Base-by-base conservation (phyloP, 1,139 yeast species). In the Suhomyces chickasaworum region DNA sequence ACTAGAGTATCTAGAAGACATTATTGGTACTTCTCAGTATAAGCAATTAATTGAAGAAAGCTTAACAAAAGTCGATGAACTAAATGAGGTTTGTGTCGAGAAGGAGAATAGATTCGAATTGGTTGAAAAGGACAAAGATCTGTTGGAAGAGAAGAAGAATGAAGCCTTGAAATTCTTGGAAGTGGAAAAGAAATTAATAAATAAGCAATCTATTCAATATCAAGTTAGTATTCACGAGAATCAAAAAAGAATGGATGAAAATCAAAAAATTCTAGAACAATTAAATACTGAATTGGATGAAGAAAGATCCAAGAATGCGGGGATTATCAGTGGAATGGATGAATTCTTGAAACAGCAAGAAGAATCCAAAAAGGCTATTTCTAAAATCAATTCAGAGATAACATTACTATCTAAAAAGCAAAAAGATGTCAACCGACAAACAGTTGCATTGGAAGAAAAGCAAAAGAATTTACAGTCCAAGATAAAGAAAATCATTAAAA, bases 1-100 rank as follows among this genome's bases (percentile, higher is more conserved):
- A 30, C 68, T 95, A 40, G 99, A 95, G 60, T 95, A 93, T 63
- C 69, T 95, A 50, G 99, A 95, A 62, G 99, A 95, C 69, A 93
- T 95, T 44, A 93, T 95, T 48, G 99, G 99, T 3, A 95, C 99
- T 0, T 77, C 97, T 0, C 78, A 79, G 44, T 95, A 91, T 62
- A 91, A 93, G 62, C 73, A 76, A 40, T 69, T 83, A 39, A 90
- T 95, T 49, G 97, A 89, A 58, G 80, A 80, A 25, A 76, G 83
- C 23, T 69, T 80, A 40, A 60, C 69, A 3, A 74, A 81, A 54
- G 80, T 89, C 9, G 95, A 86, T 37, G 78, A 75, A 22, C 66
- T 89, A 48, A 90, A 90, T 58, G 96, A 87, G 37, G 74, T 82
- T 7, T 90, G 96, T 60, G 70, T 81, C 31, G 96, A 89, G 58